Base-by-base conservation (phyloP, 345 rosid species). In the Moricandia arvensis region DNA sequence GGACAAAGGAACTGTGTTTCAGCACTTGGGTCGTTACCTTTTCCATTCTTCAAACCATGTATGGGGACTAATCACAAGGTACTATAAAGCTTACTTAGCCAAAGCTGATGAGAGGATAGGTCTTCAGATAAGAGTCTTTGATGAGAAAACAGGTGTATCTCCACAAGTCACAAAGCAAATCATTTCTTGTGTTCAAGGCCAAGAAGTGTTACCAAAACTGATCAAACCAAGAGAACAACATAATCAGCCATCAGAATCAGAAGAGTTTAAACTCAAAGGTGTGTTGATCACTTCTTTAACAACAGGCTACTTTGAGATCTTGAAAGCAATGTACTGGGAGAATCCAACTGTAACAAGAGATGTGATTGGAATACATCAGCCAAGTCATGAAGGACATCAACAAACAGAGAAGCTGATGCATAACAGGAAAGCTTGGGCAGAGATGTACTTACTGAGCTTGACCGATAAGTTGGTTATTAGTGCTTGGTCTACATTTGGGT, bases 401-500 rank as follows among this genome's bases (percentile, higher is more conserved):
- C 87, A 83, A 77, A 84, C 87, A 17, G 89, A 86, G 77, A 80
- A 84, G 65, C 55, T 53, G 1, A 33, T 82, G 81, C 92, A 90
- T 84, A 86, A 88, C 80, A 75, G 83, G 63, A 88, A 90, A 80
- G 92, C 92, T 21, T 88, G 83, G 89, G 88, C 95, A 8, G 92
- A 88, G 71, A 88, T 90, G 85, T 85, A 90, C 75, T 86, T 90
- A 57, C 87, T 88, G 1, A 84, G 92, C 71, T 70, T 84, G 75
- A 80, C 81, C 5, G 95, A 88, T 67, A 72, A 41, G 55, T 63
- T 90, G 73, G 82, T 90, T 60, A 88, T 90, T 6, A 90, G 92
- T 75, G 82, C 89, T 2, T 88, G 92, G 92, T 90, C 95, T 34
- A 88, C 92, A 8, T 90, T 86, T 73, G 96, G 96, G 7, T 88